These are phyloP conservation scores for Phytopythium aichiense DNA, from an alignment of 352 stramenopile species.

Conservation along the genomic window DNA sequence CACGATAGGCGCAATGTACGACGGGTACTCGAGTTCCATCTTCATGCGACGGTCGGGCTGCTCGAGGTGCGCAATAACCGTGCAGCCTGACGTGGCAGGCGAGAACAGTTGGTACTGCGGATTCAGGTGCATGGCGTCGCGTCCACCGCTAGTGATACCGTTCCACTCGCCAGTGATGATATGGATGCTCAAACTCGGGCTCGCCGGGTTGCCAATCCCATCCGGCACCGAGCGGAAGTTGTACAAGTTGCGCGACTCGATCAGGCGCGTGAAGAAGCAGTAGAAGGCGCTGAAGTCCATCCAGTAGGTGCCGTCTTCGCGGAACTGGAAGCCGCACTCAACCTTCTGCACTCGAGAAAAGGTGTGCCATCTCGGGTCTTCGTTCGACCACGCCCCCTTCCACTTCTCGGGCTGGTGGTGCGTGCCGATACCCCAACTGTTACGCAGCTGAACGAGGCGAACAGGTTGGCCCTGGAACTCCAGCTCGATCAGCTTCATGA, in stretches of 20 bases:
- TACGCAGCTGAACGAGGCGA: constrained; percentile 72
- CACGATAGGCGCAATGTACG: constrained; percentile 76
- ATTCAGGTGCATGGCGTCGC: constrained; percentile 82
- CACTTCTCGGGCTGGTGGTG: constrained; percentile 63
- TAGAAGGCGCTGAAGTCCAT: constrained; percentile 80
- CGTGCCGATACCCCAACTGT: constrained; percentile 72
- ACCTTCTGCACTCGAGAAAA: constrained; percentile 75
- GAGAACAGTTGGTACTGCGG: constrained; percentile 82
- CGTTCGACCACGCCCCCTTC: constrained; percentile 64
- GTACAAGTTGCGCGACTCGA: constrained; percentile 82
- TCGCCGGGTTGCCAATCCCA: constrained; percentile 50
- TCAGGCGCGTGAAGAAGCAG: constrained; percentile 71
- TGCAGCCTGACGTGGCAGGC: constrained; percentile 45
- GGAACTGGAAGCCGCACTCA: constrained; percentile 73
- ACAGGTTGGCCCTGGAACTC: constrained; percentile 48
- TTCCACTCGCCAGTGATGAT: constrained; percentile 78
- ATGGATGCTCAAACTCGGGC: constrained; percentile 62
- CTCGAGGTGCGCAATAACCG: constrained; percentile 58
- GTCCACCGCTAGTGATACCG: constrained; percentile 68
- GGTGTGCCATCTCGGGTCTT: constrained; percentile 64
- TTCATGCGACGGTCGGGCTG: constrained; percentile 72
- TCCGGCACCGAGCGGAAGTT: constrained; percentile 71
- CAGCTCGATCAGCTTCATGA: constrained; percentile 74
- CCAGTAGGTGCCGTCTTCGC: constrained; percentile 77
- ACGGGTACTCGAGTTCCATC: constrained; percentile 71